phyloP scores from a whole-genome alignment of 345 rosid genomes.

The Pistacia vera region DNA sequence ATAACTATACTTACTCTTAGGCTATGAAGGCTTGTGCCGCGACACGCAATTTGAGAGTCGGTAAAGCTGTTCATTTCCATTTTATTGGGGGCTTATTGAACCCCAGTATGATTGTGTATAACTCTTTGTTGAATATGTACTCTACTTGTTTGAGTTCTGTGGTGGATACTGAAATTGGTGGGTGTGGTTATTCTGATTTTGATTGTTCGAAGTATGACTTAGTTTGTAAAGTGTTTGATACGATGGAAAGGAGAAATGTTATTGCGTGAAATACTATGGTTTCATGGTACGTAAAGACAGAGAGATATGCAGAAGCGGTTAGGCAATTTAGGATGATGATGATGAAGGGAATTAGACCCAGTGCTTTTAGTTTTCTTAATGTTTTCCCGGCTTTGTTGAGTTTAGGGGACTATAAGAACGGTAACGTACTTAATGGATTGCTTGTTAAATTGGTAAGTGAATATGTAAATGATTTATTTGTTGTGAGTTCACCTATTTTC shows the following conservation, averaged over 20 bases:
- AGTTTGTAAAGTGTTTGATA: slow-evolving; percentile 60
- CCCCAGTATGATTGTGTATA: slow-evolving; percentile 75
- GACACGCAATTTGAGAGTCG: slow-evolving; percentile 47
- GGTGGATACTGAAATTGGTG: slow-evolving; percentile 24
- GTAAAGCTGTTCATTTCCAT: slow-evolving; percentile 84
- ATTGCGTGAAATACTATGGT: slow-evolving; percentile 82
- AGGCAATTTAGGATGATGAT: slow-evolving; percentile 63
- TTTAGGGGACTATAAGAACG: slow-evolving; percentile 45
- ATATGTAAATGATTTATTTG: slow-evolving; percentile 65
- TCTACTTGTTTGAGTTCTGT: slow-evolving; percentile 49
- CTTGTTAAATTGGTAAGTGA: slow-evolving; percentile 64
- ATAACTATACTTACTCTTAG: slow-evolving; percentile 85
- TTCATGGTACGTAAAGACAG: slow-evolving; percentile 78
- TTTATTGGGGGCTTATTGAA: slow-evolving; percentile 61
- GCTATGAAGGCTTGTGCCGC: slow-evolving; percentile 82
- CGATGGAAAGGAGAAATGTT: slow-evolving; percentile 71
- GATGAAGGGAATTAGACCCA: slow-evolving; percentile 65
- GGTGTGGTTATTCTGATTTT: not conserved
- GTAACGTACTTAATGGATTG: slow-evolving; percentile 63
- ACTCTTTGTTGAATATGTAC: slow-evolving; percentile 82
- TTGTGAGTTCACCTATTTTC: slow-evolving; percentile 68
- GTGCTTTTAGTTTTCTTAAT: slow-evolving; percentile 76
- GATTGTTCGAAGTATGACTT: slow-evolving; percentile 47
- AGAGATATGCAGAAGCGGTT: slow-evolving; percentile 54
- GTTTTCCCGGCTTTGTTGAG: slow-evolving; percentile 71